These are phyloP conservation scores for Xylaria telfairii DNA, from an alignment of 495 filamentous ascomycete species.

Conservation along the genomic window DNA sequence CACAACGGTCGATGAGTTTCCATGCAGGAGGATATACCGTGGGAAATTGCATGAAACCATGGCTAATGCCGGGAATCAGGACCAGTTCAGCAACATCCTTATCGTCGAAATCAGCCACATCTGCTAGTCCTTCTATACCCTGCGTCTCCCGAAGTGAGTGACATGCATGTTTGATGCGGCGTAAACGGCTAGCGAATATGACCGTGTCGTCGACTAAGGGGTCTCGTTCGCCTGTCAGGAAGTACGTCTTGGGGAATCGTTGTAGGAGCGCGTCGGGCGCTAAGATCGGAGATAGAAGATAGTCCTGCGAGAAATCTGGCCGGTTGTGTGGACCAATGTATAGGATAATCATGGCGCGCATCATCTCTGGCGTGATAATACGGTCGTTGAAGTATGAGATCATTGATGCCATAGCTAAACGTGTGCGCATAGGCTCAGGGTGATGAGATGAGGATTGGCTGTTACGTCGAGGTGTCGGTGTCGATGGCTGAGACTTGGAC, in stretches of 20 bases:
- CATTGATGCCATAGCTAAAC: conserved; percentile 91
- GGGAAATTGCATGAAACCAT: conserved; percentile 93
- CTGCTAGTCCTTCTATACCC: conserved; percentile 33
- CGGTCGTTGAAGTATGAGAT: conserved; percentile 98
- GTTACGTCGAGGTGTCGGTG: conserved; percentile 23
- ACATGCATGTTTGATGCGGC: conserved; percentile 77
- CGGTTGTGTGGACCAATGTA: conserved; percentile 94
- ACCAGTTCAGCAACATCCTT: conserved; percentile 79
- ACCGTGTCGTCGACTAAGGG: conserved; percentile 96
- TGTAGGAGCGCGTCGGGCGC: conserved; percentile 84
- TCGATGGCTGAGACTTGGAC: conserved; percentile 39
- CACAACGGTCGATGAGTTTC: conserved; percentile 77
- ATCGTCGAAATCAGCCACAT: conserved; percentile 67
- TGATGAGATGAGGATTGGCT: conserved; percentile 48
- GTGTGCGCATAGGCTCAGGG: conserved; percentile 77
- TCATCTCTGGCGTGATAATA: conserved; percentile 95
- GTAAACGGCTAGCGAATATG: conserved; percentile 87
- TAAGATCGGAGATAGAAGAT: conserved; percentile 84
- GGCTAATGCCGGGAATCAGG: conserved; percentile 84
- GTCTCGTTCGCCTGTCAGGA: conserved; percentile 93
- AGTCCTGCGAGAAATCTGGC: conserved; percentile 91
- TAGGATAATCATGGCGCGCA: conserved; percentile 98
- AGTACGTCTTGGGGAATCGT: conserved; percentile 87
- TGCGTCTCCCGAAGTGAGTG: conserved; percentile 38
- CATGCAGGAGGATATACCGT: conserved; percentile 84